Base-by-base conservation (phyloP, 257 asterid species). In the Plantago major region DNA sequence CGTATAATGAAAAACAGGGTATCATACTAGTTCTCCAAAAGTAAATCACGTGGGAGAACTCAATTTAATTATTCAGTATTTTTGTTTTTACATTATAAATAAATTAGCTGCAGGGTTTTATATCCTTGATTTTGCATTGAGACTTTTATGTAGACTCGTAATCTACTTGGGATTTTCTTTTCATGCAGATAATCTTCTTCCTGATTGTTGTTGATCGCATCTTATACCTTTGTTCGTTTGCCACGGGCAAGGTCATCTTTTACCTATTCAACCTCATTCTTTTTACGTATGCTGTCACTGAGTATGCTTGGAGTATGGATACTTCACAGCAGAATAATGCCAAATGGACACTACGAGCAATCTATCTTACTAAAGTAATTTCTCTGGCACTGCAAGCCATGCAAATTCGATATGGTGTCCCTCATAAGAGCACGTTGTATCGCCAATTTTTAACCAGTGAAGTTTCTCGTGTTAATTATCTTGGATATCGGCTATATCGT, bases 401-500 rank as follows among this genome's bases (percentile, higher is more conserved):
- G 73, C 99, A 93, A 75, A 85, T 93, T 64, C 93, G 90, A 33
- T 83, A 85, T 76, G 99, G 99, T 22, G 76, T 93, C 70, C 94
- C 97, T 67, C 97, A 93, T 69, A 87, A 85, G 72, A 93, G 95
- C 81, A 89, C 95, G 40, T 76, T 89, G 75, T 93, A 89, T 82
- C 96, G 95, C 73, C 99, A 93, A 86, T 93, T 93, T 64, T 84
- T 93, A 19, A 93, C 99, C 67, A 93, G 99, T 68, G 82, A 83
- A 73, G 94, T 89, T 60, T 78, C 99, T 60, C 91, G 79, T 52
- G 81, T 93, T 67, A 89, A 89, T 74, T 87, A 82, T 79, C 63
- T 89, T 55, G 99, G 97, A 11, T 89, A 93, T 77, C 84, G 90
- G 73, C 87, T 93, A 62, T 93, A 93, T 78, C 95, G 97, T 49